Evolutionary conservation across 495 filamentous ascomycete genomes (phyloP).

Genomic region (Aspergillus olivimuriae): DNA sequence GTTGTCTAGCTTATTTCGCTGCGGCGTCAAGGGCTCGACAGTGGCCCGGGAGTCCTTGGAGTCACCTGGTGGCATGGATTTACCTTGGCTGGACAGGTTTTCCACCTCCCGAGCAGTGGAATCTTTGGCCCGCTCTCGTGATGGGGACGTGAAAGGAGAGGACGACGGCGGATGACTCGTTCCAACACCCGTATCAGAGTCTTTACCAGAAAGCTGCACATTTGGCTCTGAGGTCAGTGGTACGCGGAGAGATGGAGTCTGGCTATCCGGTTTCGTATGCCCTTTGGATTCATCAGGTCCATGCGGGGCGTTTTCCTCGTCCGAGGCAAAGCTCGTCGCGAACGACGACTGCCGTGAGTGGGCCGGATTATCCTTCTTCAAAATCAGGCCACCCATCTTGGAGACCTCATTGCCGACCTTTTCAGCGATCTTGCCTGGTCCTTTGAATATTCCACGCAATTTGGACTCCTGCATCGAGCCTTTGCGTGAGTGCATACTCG

Average conservation of each 20-base stretch:
- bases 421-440: slow-evolving; percentile 44
- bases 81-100: slow-evolving; percentile 9
- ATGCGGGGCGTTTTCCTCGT: slow-evolving; percentile 38
- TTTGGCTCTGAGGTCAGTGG: slow-evolving; percentile 31
- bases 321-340: slow-evolving; percentile 31
- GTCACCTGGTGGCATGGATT: slow-evolving; percentile 7
- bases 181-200: slow-evolving; percentile 25
- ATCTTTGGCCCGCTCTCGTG: slow-evolving; percentile 35
- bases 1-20: slow-evolving; percentile 10
- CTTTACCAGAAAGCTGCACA: too few relatives aligned
- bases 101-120: too few relatives aligned
- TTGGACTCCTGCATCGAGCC: slow-evolving; percentile 28
- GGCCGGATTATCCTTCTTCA: slow-evolving; percentile 39
- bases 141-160: slow-evolving; percentile 45
- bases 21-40: slow-evolving; percentile 4
- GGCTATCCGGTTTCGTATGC: slow-evolving; percentile 25
- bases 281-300: slow-evolving; percentile 27
- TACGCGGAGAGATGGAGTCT: slow-evolving; percentile 25
- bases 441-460: slow-evolving; percentile 49
- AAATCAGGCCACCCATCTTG: slow-evolving; percentile 49
- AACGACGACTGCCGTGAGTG: slow-evolving; percentile 36
- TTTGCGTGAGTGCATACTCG: slow-evolving; percentile 20
- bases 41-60: slow-evolving; percentile 8
- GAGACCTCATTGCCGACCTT: slow-evolving; percentile 52
- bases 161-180: slow-evolving; percentile 35